Percentiles rank a stretch among this genome's conserved stretches.
Evolutionary conservation across 2,329 filamentous ascomycete species (phyloP).

Genomic region (Cercospora sesami): DNA sequence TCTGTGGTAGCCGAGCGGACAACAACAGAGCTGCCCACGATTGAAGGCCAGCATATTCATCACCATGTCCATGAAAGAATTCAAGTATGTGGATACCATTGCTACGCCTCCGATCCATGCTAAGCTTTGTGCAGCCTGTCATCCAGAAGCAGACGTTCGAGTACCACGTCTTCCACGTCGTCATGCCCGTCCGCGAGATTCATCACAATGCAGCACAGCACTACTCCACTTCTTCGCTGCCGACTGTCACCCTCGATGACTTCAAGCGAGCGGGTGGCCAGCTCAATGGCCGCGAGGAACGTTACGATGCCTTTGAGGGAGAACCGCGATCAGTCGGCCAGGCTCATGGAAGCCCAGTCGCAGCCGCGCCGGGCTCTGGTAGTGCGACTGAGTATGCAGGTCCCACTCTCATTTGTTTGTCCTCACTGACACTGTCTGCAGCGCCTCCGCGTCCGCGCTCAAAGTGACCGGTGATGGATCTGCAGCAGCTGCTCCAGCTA

Average conservation of each 20-base stretch:
- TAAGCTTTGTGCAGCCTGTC: conserved; percentile 41
- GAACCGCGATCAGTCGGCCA: conserved; percentile 52
- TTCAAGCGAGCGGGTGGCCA: conserved; percentile 59
- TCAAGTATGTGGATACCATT: conserved; percentile 9
- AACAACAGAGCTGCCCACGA: conserved; percentile 48
- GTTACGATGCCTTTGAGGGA: conserved; percentile 61
- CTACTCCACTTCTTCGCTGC: conserved; percentile 63
- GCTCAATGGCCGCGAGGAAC: conserved; percentile 55
- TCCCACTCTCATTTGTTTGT: neutral
- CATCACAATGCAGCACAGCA: conserved; percentile 67
- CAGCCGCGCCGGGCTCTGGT: neutral
- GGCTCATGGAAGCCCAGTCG: conserved; percentile 16
- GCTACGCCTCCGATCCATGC: neutral
- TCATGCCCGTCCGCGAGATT: conserved; percentile 68
- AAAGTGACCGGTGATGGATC: neutral
- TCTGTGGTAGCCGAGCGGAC: conserved; percentile 53
- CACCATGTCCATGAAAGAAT: conserved; percentile 67
- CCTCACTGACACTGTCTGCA: neutral
- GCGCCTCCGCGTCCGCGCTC: neutral
- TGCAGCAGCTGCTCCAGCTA: conserved; percentile 14
- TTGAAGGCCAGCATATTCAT: conserved; percentile 63
- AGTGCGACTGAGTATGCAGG: neutral
- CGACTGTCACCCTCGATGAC: conserved; percentile 63
- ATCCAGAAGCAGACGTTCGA: conserved; percentile 67
- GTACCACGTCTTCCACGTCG: conserved; percentile 67